Evolutionary conservation across 1,284 basidiomycete genomes (phyloP), one percentile per base, ranked within the genome.

Genomic region (Pseudozyma tsukubaensis): DNA sequence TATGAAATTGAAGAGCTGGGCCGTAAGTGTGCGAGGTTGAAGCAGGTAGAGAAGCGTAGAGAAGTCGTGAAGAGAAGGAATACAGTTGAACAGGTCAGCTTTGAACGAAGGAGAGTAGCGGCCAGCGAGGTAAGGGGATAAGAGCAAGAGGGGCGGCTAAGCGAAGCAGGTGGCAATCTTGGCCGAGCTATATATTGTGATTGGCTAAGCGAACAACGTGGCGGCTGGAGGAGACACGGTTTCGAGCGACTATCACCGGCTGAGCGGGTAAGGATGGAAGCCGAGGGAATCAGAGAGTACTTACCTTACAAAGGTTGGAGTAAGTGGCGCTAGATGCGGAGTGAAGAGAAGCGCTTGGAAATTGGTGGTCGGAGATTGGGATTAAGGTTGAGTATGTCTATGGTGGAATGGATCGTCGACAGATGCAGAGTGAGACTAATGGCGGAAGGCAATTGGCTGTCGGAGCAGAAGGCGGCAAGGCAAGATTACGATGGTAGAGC

Each of bases 311-410:
- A 19, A 35, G 36, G 45, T 24, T 43, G 37, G 12, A 24, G 34
- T 21, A 19, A 43, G 36, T 47, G 35, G 48, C 36, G 55, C 56
- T 52, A 18, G 50, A 64, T 64, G 67, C 57, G 57, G 55, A 59
- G 59, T n/a, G 56, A 51, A 36, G 47, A 12, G 29, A 68, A 55
- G 50, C 42, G 55, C 51, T 48, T 45, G 43, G 43, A 44, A 44
- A 19, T 42, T 39, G 36, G 29, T 16, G 24, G 59, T 70, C 67
- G 60, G 67, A 64, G 67, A 44, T 64, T 24, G 24, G 40, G 54
- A 53, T 57, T 53, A 57, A 70, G 61, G 67, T 64, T 63, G 42
- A 8, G 44, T 45, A 18, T 44, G 16, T 52, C 14, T 47, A 50
- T 21, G 48, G 29, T 21, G 36, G 49, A 37, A 43, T 39, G 43